These are phyloP conservation scores for Termitomyces heimii DNA, from an alignment of 768 basidiomycete genomes.

Conservation along the genomic window DNA sequence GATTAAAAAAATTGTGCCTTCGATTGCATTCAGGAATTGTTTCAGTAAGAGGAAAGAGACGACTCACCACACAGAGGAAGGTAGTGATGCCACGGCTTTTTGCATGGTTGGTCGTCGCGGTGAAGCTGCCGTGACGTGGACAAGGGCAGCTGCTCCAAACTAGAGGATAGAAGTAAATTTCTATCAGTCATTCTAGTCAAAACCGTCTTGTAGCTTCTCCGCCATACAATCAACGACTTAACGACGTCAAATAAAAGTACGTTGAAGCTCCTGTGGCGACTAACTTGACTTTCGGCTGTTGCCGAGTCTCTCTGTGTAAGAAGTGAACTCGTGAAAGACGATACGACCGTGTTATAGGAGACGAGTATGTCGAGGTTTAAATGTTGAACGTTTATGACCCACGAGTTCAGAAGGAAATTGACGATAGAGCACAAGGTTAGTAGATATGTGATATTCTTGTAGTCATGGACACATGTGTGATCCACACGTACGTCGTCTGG, in stretches of 20 bases:
- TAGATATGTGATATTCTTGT: no score
- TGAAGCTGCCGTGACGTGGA: neutral
- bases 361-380: neutral
- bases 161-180: constrained; percentile 16
- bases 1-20: constrained; percentile 46
- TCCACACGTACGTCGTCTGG: neutral
- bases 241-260: neutral
- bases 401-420: neutral
- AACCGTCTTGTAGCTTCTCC: neutral
- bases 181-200: constrained; percentile 15
- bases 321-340: neutral
- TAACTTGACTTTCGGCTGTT: neutral
- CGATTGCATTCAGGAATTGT: neutral
- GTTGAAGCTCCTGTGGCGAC: neutral
- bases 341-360: neutral
- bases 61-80: constrained; percentile 49
- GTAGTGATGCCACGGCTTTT: constrained; percentile 52
- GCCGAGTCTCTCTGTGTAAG: neutral
- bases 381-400: no score
- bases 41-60: neutral
- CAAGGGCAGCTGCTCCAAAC: constrained; percentile 12
- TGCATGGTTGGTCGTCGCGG: constrained; percentile 20
- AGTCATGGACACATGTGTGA: neutral
- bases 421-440: no score
- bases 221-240: constrained; percentile 6